Conservation (phyloP, 106 monocot species). For the Dioscorea zingiberensis region DNA sequence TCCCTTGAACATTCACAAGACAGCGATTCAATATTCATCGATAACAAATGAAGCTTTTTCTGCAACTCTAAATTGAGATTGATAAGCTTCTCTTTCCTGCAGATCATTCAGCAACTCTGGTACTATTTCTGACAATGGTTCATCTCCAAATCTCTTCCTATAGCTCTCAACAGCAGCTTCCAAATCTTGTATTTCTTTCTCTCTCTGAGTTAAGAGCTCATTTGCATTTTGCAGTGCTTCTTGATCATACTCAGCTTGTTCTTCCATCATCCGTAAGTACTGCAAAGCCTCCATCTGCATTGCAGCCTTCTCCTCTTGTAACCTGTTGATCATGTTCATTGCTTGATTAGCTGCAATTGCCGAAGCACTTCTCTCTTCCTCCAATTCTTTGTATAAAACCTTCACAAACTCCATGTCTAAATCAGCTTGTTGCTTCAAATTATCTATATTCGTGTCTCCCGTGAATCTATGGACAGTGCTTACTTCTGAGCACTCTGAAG, state of each 20-base stretch:
- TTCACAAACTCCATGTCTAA: constrained; percentile 49
- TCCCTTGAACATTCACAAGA: too few relatives aligned
- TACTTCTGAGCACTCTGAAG: constrained; percentile 44
- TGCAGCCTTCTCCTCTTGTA: constrained; percentile 95
- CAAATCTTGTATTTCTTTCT: constrained; percentile 67
- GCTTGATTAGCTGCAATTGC: constrained; percentile 83
- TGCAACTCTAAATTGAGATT: too few relatives aligned
- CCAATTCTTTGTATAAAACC: constrained; percentile 75
- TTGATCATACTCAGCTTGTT: constrained; percentile 84
- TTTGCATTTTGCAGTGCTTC: constrained; percentile 62
- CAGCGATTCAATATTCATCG: too few relatives aligned
- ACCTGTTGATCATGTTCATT: constrained; percentile 94
- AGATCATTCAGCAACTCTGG: too few relatives aligned
- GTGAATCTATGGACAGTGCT: constrained; percentile 43
- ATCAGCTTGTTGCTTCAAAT: constrained; percentile 46
- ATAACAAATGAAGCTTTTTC: too few relatives aligned
- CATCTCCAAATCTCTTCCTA: constrained; percentile 24
- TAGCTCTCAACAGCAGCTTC: constrained; percentile 56
- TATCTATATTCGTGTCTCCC: constrained; percentile 53
- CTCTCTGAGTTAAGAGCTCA: constrained; percentile 53
- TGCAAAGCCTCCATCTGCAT: constrained; percentile 97
- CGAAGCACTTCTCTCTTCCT: constrained; percentile 92
- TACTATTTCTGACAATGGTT: constrained; percentile 14
- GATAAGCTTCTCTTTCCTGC: too few relatives aligned
- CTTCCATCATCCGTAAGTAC: constrained; percentile 95